Evolutionary conservation across 2,329 filamentous ascomycete genomes (phyloP).

Genomic region (Furcasterigmium furcatum): DNA sequence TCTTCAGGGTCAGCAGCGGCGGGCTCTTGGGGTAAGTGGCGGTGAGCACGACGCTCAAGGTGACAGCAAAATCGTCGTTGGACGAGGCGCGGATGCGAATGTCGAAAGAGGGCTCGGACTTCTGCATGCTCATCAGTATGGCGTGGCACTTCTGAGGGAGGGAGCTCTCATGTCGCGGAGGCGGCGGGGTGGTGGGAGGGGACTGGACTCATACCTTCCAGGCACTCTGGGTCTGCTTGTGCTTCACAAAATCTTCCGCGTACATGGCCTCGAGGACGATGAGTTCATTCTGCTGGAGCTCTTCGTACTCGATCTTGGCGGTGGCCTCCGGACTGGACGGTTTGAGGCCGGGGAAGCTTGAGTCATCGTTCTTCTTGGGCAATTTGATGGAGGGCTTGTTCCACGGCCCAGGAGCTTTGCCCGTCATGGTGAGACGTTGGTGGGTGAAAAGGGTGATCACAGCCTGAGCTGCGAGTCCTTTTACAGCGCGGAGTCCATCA

Average conservation of each 20-base stretch:
- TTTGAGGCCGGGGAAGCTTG: slow-evolving; percentile 50
- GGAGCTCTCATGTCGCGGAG: neutral
- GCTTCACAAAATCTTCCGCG: slow-evolving; percentile 78
- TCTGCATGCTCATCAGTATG: slow-evolving; percentile 38
- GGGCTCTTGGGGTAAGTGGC: slow-evolving; percentile 87
- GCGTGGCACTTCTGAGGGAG: neutral
- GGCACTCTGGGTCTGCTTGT: slow-evolving; percentile 66
- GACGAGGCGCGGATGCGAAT: slow-evolving; percentile 72
- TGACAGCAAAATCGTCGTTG: slow-evolving; percentile 68
- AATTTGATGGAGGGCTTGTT: slow-evolving; percentile 40
- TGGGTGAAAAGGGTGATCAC: slow-evolving; percentile 31
- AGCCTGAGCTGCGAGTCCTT: slow-evolving; percentile 48
- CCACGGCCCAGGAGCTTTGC: slow-evolving; percentile 43
- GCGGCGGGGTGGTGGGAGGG: neutral
- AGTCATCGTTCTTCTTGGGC: slow-evolving; percentile 38
- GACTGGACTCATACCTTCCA: slow-evolving; percentile 74
- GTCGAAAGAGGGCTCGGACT: slow-evolving; percentile 80
- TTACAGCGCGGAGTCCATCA: slow-evolving; percentile 46
- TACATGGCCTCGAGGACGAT: slow-evolving; percentile 85
- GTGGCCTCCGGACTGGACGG: slow-evolving; percentile 18
- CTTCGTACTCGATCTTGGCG: slow-evolving; percentile 65
- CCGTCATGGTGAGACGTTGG: slow-evolving; percentile 41
- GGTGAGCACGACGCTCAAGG: slow-evolving; percentile 76
- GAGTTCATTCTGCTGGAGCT: slow-evolving; percentile 85
- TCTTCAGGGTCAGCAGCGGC: slow-evolving; percentile 68